Conservation (phyloP, 352 stramenopile genomes). For the Globisporangium camurandrum region DNA sequence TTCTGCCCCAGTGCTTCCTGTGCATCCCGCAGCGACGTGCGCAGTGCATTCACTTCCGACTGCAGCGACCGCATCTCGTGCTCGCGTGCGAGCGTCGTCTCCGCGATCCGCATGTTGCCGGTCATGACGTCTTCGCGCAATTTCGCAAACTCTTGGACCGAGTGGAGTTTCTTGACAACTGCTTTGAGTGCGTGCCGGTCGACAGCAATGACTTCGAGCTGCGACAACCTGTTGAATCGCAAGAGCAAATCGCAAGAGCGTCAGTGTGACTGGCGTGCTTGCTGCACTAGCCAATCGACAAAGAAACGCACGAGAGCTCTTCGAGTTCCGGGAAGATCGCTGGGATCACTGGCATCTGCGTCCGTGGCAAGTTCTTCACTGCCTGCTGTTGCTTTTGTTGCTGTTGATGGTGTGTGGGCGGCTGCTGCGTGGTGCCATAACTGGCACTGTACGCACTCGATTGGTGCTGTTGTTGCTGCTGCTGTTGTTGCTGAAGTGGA, state of each 20-base stretch:
- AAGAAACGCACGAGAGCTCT: conserved; percentile 58
- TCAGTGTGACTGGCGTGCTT: not conserved
- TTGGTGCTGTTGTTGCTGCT: not conserved
- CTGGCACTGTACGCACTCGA: conserved; percentile 4
- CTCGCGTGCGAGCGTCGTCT: conserved; percentile 61
- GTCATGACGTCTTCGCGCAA: conserved; percentile 67
- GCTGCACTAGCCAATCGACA: too few species aligned
- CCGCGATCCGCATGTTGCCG: conserved; percentile 70
- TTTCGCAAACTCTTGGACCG: conserved; percentile 61
- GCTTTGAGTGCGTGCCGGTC: conserved; percentile 57
- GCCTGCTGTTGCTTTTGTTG: conserved; percentile 28
- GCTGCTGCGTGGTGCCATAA: conserved; percentile 11
- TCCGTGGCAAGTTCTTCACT: conserved; percentile 41
- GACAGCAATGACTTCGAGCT: conserved; percentile 56
- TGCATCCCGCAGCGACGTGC: conserved; percentile 31
- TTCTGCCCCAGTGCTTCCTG: conserved; percentile 62
- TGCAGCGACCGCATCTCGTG: conserved; percentile 40
- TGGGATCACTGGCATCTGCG: conserved; percentile 70
- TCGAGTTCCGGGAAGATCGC: conserved; percentile 68
- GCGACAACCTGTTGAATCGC: conserved; percentile 15
- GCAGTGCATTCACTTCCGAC: conserved; percentile 37
- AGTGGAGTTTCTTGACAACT: conserved; percentile 52
- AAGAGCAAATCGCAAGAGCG: not conserved
- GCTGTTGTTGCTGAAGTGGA: not conserved
- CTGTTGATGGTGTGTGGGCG: conserved; percentile 10